phyloP scores from a whole-genome alignment of 2,329 filamentous ascomycete genomes.

The Aspergillus spinulosporus region DNA sequence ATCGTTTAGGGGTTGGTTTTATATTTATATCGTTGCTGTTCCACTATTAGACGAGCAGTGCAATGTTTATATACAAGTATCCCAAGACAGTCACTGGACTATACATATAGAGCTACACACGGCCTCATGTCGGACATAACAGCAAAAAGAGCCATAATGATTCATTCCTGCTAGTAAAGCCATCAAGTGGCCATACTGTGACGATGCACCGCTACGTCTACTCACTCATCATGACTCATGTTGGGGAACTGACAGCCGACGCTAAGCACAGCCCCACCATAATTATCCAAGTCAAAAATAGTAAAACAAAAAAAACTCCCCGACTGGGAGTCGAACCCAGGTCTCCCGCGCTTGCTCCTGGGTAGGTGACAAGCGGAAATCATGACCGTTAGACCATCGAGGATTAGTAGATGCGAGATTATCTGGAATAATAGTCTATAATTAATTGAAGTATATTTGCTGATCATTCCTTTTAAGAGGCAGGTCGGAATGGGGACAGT shows the following conservation, averaged over 20 bases:
- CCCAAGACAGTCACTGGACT: too few relatives aligned
- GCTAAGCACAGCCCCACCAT: background rate
- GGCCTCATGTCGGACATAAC: background rate
- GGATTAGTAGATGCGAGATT: background rate
- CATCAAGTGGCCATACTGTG: background rate
- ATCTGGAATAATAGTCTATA: background rate
- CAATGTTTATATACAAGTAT: too few relatives aligned
- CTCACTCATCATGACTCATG: background rate
- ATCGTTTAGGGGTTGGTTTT: background rate
- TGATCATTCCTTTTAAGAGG: too few relatives aligned
- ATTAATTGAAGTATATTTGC: too few relatives aligned
- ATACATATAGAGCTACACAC: background rate
- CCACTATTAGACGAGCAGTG: too few relatives aligned
- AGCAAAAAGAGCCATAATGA: slow-evolving; percentile 6
- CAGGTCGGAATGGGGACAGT: too few relatives aligned
- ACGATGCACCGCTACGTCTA: background rate
- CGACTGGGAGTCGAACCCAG: slow-evolving; percentile 19
- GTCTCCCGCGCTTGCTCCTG: slow-evolving; percentile 15
- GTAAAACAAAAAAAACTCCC: background rate
- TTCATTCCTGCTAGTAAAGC: background rate
- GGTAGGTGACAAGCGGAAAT: slow-evolving; percentile 40
- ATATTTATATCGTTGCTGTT: too few relatives aligned
- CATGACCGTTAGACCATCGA: slow-evolving; percentile 41
- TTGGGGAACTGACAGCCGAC: background rate
- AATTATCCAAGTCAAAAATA: background rate